Percentiles rank a stretch among this genome's conserved stretches.
Conservation (phyloP, 768 basidiomycete species). For the Podaxis sp. region DNA sequence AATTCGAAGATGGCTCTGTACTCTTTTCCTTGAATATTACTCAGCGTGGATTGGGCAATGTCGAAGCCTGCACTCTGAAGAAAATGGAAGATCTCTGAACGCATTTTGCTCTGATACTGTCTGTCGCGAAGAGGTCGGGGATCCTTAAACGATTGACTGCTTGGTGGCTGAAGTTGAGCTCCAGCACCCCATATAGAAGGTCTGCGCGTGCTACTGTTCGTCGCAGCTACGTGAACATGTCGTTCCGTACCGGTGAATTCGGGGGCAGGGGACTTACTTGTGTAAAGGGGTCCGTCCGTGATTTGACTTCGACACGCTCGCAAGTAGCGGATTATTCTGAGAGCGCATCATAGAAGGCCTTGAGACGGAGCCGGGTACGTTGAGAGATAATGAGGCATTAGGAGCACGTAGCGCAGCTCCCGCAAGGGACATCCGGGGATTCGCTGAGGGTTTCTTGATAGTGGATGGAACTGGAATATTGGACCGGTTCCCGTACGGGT, state of each 20-base stretch:
- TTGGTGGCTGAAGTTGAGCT: slow-evolving; percentile 40
- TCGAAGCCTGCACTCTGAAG: slow-evolving; percentile 63
- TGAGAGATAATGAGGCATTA: slow-evolving; percentile 31
- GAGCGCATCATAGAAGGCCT: slow-evolving; percentile 68
- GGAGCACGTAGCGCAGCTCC: slow-evolving; percentile 66
- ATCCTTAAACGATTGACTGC: slow-evolving; percentile 65
- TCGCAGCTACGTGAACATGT: background rate
- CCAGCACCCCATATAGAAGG: slow-evolving; percentile 71
- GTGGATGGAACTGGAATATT: slow-evolving; percentile 74
- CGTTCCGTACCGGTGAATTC: background rate
- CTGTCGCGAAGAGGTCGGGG: slow-evolving; percentile 74
- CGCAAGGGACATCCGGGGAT: slow-evolving; percentile 65
- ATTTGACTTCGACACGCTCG: slow-evolving; percentile 63
- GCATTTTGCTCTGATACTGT: slow-evolving; percentile 68
- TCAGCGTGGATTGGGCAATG: slow-evolving; percentile 61
- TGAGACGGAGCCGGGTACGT: slow-evolving; percentile 40
- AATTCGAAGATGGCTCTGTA: slow-evolving; percentile 83
- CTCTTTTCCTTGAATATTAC: slow-evolving; percentile 81
- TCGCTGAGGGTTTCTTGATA: slow-evolving; percentile 59
- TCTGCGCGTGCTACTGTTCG: slow-evolving; percentile 60
- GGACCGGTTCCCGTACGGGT: slow-evolving; percentile 53
- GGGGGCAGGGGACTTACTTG: slow-evolving; percentile 39
- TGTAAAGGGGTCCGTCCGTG: slow-evolving; percentile 74
- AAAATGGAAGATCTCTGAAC: slow-evolving; percentile 72
- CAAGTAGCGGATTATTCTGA: slow-evolving; percentile 67